Evolutionary conservation across 2,329 filamentous ascomycete genomes (phyloP).

Genomic region (Sporothrix brasiliensis): DNA sequence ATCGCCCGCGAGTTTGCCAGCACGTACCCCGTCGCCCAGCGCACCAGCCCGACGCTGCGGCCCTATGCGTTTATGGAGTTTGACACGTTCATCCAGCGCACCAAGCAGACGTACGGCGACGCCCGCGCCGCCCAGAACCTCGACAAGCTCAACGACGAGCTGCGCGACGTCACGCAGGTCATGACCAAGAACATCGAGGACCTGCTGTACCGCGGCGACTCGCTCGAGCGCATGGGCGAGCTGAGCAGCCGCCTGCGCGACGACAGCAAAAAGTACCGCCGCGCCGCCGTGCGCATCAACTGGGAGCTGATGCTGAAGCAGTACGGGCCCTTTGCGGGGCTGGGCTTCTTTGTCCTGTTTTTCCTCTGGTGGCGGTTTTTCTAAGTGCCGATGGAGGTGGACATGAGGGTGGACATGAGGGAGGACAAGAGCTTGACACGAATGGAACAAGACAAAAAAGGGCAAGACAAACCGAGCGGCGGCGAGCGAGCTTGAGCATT

Average conservation of each 20-base stretch:
- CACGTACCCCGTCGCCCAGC: conserved; percentile 74
- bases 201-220: conserved; percentile 90
- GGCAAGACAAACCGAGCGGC: not conserved
- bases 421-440: not conserved
- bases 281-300: conserved; percentile 92
- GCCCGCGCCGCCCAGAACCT: conserved; percentile 88
- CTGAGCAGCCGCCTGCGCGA: conserved; percentile 84
- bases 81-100: conserved; percentile 92
- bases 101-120: conserved; percentile 92
- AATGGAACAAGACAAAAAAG: not conserved
- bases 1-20: conserved; percentile 87
- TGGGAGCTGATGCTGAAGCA: conserved; percentile 97
- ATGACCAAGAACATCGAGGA: conserved; percentile 99
- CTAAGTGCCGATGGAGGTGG: conserved; percentile 47
- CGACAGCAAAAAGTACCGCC: conserved; percentile 91
- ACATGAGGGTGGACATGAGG: not conserved
- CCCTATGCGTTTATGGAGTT: conserved; percentile 98
- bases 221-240: conserved; percentile 94
- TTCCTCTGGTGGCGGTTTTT: conserved; percentile 96
- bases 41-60: conserved; percentile 73
- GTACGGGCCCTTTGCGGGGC: conserved; percentile 85
- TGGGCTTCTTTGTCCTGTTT: conserved; percentile 79
- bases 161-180: conserved; percentile 96
- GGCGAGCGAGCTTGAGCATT: conserved; percentile 25
- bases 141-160: conserved; percentile 93